Evolutionary conservation across 768 basidiomycete genomes (phyloP).

Genomic region (Pulveroboletus frians): DNA sequence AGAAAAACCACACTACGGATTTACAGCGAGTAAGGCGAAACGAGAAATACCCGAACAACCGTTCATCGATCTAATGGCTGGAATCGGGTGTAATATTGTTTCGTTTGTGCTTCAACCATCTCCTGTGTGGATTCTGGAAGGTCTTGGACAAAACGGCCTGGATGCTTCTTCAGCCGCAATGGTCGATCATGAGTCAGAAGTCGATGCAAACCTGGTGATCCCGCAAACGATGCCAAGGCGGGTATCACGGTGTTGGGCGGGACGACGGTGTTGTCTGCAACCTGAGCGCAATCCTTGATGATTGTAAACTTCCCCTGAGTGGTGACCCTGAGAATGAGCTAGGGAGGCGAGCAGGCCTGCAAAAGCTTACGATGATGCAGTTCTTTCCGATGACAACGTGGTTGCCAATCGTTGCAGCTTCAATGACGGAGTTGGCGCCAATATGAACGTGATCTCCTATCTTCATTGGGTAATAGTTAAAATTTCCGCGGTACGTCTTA

Average conservation of each 20-base stretch:
- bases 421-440: slow-evolving; percentile 81
- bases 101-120: slow-evolving; percentile 78
- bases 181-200: neutral
- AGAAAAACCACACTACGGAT: slow-evolving; percentile 1
- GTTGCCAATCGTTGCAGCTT: slow-evolving; percentile 92
- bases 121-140: slow-evolving; percentile 95
- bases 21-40: slow-evolving; percentile 3
- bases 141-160: slow-evolving; percentile 78
- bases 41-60: neutral
- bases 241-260: slow-evolving; percentile 93
- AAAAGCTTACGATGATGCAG: slow-evolving; percentile 76
- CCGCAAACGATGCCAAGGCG: slow-evolving; percentile 76
- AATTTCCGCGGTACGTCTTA: slow-evolving; percentile 84
- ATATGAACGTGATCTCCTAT: slow-evolving; percentile 95
- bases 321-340: neutral
- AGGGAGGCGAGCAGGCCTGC: neutral
- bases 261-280: slow-evolving; percentile 85
- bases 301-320: slow-evolving; percentile 90
- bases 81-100: slow-evolving; percentile 81
- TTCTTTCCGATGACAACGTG: slow-evolving; percentile 94
- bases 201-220: slow-evolving; percentile 71
- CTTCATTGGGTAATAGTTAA: slow-evolving; percentile 98
- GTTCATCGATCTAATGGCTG: slow-evolving; percentile 47
- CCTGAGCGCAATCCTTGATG: slow-evolving; percentile 90
- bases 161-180: slow-evolving; percentile 2